These are phyloP conservation scores for Hypericum perforatum DNA, from an alignment of 345 rosid species.

Conservation along the genomic window DNA sequence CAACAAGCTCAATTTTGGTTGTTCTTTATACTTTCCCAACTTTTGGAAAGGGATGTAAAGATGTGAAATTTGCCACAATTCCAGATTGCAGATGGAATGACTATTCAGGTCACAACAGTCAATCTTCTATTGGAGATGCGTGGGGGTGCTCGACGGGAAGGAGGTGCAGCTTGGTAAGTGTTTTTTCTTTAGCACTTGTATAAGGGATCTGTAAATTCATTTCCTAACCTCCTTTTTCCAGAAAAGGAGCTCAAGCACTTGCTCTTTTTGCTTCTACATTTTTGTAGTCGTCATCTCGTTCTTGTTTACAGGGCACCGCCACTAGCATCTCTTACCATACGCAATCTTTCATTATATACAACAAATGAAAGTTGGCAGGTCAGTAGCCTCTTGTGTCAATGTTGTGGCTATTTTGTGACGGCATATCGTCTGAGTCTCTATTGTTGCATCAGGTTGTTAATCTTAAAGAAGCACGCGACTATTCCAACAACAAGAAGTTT, in stretches of 20 bases:
- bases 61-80: constrained; percentile 6
- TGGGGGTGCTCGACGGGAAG: constrained; percentile 53
- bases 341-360: constrained; percentile 65
- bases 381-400: constrained; percentile 8
- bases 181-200: too few relatives aligned
- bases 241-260: too few relatives aligned
- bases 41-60: constrained; percentile 3
- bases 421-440: constrained; percentile 4
- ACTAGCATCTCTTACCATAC: constrained; percentile 84
- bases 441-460: constrained; percentile 56
- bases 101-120: constrained; percentile 71
- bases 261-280: too few relatives aligned
- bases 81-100: constrained; percentile 99
- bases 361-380: constrained; percentile 99
- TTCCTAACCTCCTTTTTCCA: too few relatives aligned
- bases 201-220: too few relatives aligned
- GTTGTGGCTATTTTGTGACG: neutral
- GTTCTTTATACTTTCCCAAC: too few relatives aligned
- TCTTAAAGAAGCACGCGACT: constrained; percentile 97
- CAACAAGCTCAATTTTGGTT: too few relatives aligned
- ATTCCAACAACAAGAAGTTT: constrained; percentile 56
- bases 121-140: constrained; percentile 91
- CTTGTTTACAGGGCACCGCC: constrained; percentile 72
- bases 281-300: neutral
- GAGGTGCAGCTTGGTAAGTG: constrained; percentile 85